Conservation (phyloP, 129 eudicot genomes). For the Apium graveolens region DNA sequence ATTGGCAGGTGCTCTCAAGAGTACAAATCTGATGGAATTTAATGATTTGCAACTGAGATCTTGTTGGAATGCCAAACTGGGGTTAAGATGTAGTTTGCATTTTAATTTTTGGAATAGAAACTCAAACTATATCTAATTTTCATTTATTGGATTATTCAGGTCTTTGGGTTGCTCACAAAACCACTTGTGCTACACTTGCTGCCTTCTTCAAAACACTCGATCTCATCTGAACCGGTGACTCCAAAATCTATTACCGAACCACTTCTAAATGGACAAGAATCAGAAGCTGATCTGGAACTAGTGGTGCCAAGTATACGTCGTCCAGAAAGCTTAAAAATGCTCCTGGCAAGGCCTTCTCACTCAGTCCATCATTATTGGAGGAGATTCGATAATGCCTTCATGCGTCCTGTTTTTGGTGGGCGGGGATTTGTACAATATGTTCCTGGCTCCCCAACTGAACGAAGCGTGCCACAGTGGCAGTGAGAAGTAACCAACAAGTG, state of each 20-base stretch:
- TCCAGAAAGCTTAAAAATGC: slow-evolving; percentile 64
- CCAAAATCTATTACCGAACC: slow-evolving; percentile 76
- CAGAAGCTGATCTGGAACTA: not conserved
- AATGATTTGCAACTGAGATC: not conserved
- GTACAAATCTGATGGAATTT: not conserved
- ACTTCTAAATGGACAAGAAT: slow-evolving; percentile 24
- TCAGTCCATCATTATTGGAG: slow-evolving; percentile 88
- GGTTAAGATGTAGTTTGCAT: not conserved
- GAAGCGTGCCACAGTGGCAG: slow-evolving; percentile 25
- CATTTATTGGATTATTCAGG: slow-evolving; percentile 32
- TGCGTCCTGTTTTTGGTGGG: slow-evolving; percentile 96
- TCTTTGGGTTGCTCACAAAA: slow-evolving; percentile 81
- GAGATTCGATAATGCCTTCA: slow-evolving; percentile 70
- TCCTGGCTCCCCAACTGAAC: slow-evolving; percentile 84
- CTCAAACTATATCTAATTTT: not conserved
- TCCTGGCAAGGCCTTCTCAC: slow-evolving; percentile 53
- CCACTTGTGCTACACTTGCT: slow-evolving; percentile 63
- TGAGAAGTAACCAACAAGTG: not conserved
- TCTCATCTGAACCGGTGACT: slow-evolving; percentile 48
- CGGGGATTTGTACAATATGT: slow-evolving; percentile 71
- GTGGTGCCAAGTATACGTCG: slow-evolving; percentile 21
- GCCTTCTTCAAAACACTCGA: slow-evolving; percentile 44
- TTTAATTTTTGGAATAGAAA: not conserved
- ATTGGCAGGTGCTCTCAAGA: not conserved
- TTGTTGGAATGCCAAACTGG: not conserved